Percentiles rank a stretch among this genome's conserved stretches.
Conservation (phyloP, 768 basidiomycete species). For the Russula compacta region DNA sequence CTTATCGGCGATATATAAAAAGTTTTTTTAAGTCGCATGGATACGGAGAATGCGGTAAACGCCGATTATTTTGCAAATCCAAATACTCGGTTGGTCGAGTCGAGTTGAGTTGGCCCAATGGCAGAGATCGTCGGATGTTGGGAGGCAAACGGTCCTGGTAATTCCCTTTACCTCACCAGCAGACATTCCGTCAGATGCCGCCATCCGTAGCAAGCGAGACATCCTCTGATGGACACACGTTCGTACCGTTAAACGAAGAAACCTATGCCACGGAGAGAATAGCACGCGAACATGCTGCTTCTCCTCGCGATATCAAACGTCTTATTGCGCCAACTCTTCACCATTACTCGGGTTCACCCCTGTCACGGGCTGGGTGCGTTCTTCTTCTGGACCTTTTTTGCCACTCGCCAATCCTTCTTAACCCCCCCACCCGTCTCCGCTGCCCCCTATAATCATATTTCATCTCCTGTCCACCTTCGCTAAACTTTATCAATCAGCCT, state of each 20-base stretch:
- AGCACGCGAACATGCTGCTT: background rate
- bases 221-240: constrained; percentile 15
- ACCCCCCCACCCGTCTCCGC: background rate
- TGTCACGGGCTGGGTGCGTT: constrained; percentile 27
- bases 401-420: background rate
- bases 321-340: constrained; percentile 4
- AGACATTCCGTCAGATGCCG: constrained; percentile 1
- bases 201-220: constrained; percentile 7
- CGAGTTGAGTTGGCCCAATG: background rate
- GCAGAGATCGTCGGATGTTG: background rate
- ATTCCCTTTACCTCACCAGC: background rate
- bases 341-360: constrained; percentile 21
- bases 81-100: background rate
- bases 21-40: background rate
- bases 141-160: background rate
- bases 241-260: constrained; percentile 8
- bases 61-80: background rate
- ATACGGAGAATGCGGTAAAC: background rate
- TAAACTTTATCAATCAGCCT: constrained; percentile 32
- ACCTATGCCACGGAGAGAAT: background rate
- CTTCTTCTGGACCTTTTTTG: background rate
- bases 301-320: constrained; percentile 22
- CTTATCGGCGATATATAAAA: background rate
- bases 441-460: background rate
- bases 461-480: background rate